A percentile compares a stretch with the other conserved stretches of the same genome.
Evolutionary conservation across 768 basidiomycete species (phyloP).

Genomic region (Dacryopinax primogenitus): DNA sequence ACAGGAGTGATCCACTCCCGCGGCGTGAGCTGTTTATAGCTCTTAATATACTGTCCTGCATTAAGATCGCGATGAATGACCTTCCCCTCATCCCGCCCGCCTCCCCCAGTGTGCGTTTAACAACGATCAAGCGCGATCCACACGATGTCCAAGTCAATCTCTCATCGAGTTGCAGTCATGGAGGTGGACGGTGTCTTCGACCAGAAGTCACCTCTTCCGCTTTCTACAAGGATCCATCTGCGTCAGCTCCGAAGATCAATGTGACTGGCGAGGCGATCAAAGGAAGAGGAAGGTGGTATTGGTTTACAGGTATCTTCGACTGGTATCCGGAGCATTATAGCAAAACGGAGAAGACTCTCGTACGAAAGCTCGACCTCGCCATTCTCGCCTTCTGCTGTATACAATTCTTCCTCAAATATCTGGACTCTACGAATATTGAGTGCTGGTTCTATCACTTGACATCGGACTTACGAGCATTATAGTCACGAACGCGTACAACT

Average conservation of each 20-base stretch:
- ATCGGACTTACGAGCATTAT: neutral
- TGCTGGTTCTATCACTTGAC: neutral
- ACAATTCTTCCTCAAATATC: conserved; percentile 3
- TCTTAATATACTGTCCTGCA: no score
- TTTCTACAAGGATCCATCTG: neutral
- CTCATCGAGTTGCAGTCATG: neutral
- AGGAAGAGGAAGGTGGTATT: neutral
- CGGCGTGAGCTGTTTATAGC: no score
- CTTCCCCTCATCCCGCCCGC: neutral
- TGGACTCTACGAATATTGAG: neutral
- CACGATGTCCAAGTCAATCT: neutral
- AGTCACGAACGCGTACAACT: conserved; percentile 58
- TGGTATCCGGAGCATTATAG: neutral
- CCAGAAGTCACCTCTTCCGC: neutral
- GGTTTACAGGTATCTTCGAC: conserved; percentile 6
- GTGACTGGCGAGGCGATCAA: conserved; percentile 3
- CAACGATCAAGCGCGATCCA: neutral
- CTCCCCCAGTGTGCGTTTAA: neutral
- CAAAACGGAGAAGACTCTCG: neutral
- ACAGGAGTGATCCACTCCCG: no score
- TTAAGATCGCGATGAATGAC: no score
- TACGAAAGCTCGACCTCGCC: neutral
- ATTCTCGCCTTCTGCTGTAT: conserved; percentile 4
- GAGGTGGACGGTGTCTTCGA: neutral
- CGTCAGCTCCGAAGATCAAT: neutral